Conservation (phyloP, 495 filamentous ascomycete genomes). For the Poronia punctata region DNA sequence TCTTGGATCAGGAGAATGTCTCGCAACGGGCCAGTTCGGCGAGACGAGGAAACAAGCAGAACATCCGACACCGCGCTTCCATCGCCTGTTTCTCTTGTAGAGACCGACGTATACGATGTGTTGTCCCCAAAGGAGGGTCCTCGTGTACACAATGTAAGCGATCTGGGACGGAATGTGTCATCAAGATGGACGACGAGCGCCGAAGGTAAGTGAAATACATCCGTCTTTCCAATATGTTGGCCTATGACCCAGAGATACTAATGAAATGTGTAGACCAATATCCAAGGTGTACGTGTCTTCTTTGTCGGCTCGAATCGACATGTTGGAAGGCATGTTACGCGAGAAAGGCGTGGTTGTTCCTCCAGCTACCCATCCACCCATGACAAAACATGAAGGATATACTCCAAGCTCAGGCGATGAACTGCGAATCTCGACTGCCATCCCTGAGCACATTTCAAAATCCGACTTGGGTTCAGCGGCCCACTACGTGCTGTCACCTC, state of each 20-base stretch:
- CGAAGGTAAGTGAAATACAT: conserved; percentile 29
- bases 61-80: conserved; percentile 33
- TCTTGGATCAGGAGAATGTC: conserved; percentile 21
- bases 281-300: conserved; percentile 52
- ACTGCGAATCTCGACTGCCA: conserved; percentile 3
- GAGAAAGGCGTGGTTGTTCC: conserved; percentile 42
- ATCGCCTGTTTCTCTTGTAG: conserved; percentile 38
- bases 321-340: conserved; percentile 43
- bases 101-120: conserved; percentile 49
- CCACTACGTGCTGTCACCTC: conserved; percentile 20
- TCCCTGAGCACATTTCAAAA: conserved; percentile 7
- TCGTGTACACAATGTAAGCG: conserved; percentile 48
- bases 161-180: conserved; percentile 44
- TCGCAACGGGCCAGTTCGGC: conserved; percentile 16
- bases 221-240: too few species aligned
- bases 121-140: conserved; percentile 44
- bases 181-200: conserved; percentile 51
- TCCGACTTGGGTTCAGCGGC: conserved; percentile 12
- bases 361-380: conserved; percentile 45
- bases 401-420: conserved; percentile 12
- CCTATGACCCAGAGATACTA: background rate
- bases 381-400: conserved; percentile 37
- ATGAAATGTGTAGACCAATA: conserved; percentile 34
- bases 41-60: conserved; percentile 23
- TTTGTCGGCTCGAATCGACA: conserved; percentile 41